phyloP scores from a whole-genome alignment of 163 green algal genomes.

The Trebouxia gelatinosa region DNA sequence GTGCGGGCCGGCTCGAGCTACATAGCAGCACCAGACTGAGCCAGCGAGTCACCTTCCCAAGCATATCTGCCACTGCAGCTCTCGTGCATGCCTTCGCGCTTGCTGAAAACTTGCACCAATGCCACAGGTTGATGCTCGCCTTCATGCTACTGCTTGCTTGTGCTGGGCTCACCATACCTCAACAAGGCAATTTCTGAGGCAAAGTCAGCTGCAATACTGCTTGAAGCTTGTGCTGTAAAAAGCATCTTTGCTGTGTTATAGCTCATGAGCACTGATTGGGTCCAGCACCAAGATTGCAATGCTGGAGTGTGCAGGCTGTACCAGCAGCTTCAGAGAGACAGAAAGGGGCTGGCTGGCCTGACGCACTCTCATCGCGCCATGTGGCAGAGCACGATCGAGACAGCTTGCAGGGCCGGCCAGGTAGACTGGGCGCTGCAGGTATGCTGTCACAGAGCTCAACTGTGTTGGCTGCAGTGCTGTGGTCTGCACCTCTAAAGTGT shows the following conservation, averaged over 20 bases:
- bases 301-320: constrained; percentile 41
- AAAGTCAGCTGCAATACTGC: neutral
- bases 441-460: neutral
- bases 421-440: constrained; percentile 51
- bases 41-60: neutral
- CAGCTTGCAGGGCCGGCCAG: constrained; percentile 38
- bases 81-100: constrained; percentile 38
- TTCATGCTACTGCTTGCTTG: neutral
- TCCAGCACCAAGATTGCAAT: neutral
- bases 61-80: constrained; percentile 5
- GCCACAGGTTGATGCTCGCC: neutral
- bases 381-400: constrained; percentile 67
- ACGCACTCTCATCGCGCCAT: constrained; percentile 41
- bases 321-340: constrained; percentile 49
- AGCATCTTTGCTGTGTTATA: neutral
- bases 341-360: constrained; percentile 34
- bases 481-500: neutral
- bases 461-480: neutral
- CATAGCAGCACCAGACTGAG: neutral
- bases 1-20: neutral
- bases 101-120: constrained; percentile 26
- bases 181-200: neutral
- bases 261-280: neutral
- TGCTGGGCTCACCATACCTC: neutral
- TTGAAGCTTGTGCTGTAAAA: neutral